Conservation (phyloP, 192 early-diverging fungal genomes). For the Backusella psychrophila region DNA sequence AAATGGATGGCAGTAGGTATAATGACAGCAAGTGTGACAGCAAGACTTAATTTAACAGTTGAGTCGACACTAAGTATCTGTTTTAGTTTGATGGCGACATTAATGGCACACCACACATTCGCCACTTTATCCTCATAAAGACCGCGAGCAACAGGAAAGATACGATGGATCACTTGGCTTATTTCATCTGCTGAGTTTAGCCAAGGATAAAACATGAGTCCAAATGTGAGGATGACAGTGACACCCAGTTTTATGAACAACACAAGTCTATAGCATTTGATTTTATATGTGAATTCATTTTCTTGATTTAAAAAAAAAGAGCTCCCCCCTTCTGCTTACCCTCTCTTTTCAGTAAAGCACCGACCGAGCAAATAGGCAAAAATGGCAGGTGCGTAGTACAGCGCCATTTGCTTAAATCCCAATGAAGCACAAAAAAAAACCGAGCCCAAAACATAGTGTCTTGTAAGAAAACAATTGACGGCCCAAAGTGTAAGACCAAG, state of each 20-base stretch:
- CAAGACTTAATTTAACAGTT: constrained; percentile 68
- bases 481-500: constrained; percentile 86
- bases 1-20: constrained; percentile 73
- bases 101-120: constrained; percentile 95
- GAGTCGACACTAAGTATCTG: constrained; percentile 55
- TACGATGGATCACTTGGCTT: constrained; percentile 72
- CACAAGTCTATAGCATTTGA: constrained; percentile 31
- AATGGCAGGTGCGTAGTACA: constrained; percentile 90
- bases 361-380: constrained; percentile 87
- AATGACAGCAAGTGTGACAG: constrained; percentile 64
- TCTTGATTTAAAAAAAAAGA: background rate
- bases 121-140: constrained; percentile 99
- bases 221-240: constrained; percentile 72
- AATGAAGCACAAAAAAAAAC: constrained; percentile 83
- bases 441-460: constrained; percentile 67
- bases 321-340: constrained; percentile 13
- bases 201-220: constrained; percentile 68
- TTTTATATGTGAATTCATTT: background rate
- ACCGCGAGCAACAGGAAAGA: constrained; percentile 92
- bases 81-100: constrained; percentile 81
- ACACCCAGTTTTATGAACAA: constrained; percentile 71
- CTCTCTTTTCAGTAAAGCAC: constrained; percentile 47
- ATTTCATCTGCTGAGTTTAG: constrained; percentile 57
- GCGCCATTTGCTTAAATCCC: constrained; percentile 95
- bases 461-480: constrained; percentile 61